A percentile compares a stretch with the other conserved stretches of the same genome.
These are phyloP conservation scores for Pseudogymnoascus destructans DNA, from an alignment of 2,329 filamentous ascomycete species.

Conservation along the genomic window DNA sequence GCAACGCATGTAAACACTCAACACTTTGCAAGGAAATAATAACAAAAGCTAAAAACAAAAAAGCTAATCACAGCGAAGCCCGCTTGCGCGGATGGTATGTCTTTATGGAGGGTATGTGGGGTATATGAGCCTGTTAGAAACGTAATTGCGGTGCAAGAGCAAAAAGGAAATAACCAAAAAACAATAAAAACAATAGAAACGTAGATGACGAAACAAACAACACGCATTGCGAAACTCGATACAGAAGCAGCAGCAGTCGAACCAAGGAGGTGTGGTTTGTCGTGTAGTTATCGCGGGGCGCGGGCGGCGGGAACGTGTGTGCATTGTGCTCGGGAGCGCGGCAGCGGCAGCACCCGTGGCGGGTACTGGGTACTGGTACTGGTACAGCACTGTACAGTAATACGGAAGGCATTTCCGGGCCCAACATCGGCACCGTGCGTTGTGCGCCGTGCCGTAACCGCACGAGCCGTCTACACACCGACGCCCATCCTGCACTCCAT, in stretches of 20 bases:
- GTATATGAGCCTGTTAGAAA: neutral
- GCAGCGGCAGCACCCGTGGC: neutral
- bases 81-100: slow-evolving; percentile 4
- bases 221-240: neutral
- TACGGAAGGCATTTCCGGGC: neutral
- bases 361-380: neutral
- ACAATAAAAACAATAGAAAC: neutral
- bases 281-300: neutral
- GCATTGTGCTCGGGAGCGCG: slow-evolving; percentile 4
- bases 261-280: neutral
- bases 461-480: neutral
- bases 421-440: neutral
- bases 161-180: neutral
- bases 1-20: neutral
- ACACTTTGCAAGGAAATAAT: neutral
- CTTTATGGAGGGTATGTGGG: neutral
- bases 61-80: slow-evolving; percentile 5
- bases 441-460: neutral
- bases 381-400: neutral
- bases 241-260: neutral
- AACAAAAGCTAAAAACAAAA: neutral
- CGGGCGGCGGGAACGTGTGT: neutral
- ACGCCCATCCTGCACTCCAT: slow-evolving; percentile 6
- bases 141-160: neutral
- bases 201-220: neutral